Evolutionary conservation across 805 yeast genomes (phyloP), one percentile per base, ranked within the genome.

Genomic region (Ogataea nonfermentans): DNA sequence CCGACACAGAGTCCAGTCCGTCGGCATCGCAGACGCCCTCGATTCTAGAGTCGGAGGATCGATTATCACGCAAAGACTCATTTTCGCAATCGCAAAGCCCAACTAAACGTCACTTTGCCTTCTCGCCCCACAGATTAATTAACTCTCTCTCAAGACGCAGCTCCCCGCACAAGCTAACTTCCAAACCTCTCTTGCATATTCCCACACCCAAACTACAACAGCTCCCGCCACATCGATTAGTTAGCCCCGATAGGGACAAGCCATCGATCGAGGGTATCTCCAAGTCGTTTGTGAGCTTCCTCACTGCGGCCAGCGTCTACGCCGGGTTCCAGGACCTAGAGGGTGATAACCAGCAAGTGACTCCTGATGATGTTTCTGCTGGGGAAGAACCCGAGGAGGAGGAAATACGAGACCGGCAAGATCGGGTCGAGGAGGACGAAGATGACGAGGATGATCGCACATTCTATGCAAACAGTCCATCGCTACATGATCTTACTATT

Each of bases 241-340:
- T 32, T 16, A 35, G 41, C 11, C 31, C 30, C 23, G 49, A 49
- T 10, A 27, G 30, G 25, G 52, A 46, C 20, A 40, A 47, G 35
- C 44, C 43, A 4, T 46, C 57, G 2, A 52, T 59, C 1, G 65
- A 66, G 10, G 70, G 67, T 29, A 70, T 73, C 58, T 73, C 78
- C 12, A 69, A 68, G 48, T 73, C 79, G 29, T 69, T 79, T 48
- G 79, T 75, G 3, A 73, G 77, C 0, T 53, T 76, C 36, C 61
- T 79, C 40, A 76, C 84, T 0, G 71, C 82, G 0, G 79, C 83
- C 0, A 73, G 79, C 46, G 68, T 75, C 42, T 74, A 71, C 51
- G 70, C 76, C 6, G 70, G 68, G 10, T 59, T 62, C 43, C 58
- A 59, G 35, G 62, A 59, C 30, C 44, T 57, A 20, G 62, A 55